Percentiles rank a stretch among this genome's conserved stretches.
Evolutionary conservation across 169 alveolate genomes (phyloP).

Genomic region (Plasmodium ovale): DNA sequence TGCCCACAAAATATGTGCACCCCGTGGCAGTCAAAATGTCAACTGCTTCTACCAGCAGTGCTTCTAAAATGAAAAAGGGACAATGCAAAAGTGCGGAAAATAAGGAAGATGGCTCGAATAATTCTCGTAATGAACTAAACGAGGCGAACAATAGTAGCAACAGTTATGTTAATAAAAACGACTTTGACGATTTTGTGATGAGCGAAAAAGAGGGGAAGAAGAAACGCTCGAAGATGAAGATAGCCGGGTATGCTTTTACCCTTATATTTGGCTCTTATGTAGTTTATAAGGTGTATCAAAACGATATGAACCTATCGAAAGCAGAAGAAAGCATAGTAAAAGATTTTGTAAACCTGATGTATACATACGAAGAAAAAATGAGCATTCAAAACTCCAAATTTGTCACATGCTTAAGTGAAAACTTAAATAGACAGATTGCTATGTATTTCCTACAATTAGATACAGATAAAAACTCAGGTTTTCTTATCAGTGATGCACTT

Average conservation of each 20-base stretch:
- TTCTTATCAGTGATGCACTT: conserved; percentile 59
- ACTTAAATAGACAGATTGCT: conserved; percentile 51
- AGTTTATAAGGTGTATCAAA: conserved; percentile 48
- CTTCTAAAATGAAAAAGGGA: background rate
- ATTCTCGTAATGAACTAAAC: background rate
- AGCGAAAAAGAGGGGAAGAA: conserved; percentile 14
- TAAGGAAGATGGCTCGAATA: background rate
- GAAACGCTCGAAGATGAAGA: conserved; percentile 29
- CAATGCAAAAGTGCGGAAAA: background rate
- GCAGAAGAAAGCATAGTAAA: conserved; percentile 66
- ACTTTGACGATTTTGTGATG: background rate
- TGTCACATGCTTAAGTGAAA: conserved; percentile 59
- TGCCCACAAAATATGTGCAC: no score
- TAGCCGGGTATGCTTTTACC: conserved; percentile 9
- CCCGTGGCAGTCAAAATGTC: no score
- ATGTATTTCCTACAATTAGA: conserved; percentile 75
- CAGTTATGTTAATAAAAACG: background rate
- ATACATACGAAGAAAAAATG: conserved; percentile 56
- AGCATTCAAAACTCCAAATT: conserved; percentile 54
- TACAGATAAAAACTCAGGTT: conserved; percentile 61
- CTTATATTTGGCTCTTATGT: conserved; percentile 16
- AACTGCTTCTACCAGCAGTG: background rate
- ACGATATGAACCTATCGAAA: conserved; percentile 67
- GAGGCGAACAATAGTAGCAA: background rate
- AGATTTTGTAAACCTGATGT: conserved; percentile 34